Conservation (phyloP, 1,139 yeast genomes). For the Geotrichum fermentans region DNA sequence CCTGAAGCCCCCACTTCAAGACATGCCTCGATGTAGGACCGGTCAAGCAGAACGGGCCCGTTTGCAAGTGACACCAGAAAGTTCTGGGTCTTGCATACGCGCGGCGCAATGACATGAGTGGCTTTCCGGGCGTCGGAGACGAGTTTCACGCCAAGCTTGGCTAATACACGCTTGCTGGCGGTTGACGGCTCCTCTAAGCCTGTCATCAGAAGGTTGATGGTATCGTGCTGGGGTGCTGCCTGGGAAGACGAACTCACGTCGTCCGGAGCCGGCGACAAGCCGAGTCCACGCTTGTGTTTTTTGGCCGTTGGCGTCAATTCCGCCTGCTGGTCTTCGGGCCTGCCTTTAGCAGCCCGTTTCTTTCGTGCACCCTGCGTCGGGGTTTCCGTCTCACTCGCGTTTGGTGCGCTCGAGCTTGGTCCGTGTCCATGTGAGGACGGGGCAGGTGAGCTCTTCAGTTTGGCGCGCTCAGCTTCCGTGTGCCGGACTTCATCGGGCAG, state of each 20-base stretch:
- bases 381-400: neutral
- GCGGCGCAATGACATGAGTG: constrained; percentile 58
- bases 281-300: neutral
- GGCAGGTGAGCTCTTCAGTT: neutral
- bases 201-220: neutral
- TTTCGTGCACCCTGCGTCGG: neutral
- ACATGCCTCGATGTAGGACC: constrained; percentile 32
- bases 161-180: constrained; percentile 36
- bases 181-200: neutral
- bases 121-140: constrained; percentile 34
- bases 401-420: neutral
- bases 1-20: constrained; percentile 33
- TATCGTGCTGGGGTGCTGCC: neutral
- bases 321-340: neutral
- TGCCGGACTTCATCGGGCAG: constrained; percentile 12
- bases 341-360: neutral
- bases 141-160: constrained; percentile 32
- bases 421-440: too few relatives aligned
- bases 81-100: constrained; percentile 76
- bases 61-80: constrained; percentile 52
- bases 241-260: neutral
- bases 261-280: neutral
- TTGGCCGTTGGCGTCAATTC: neutral
- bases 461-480: neutral
- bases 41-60: constrained; percentile 40